A percentile compares a stretch with the other conserved stretches of the same genome.
These are phyloP conservation scores for Rhodotorula sp. DNA, from an alignment of 1,284 basidiomycete species.

Conservation along the genomic window DNA sequence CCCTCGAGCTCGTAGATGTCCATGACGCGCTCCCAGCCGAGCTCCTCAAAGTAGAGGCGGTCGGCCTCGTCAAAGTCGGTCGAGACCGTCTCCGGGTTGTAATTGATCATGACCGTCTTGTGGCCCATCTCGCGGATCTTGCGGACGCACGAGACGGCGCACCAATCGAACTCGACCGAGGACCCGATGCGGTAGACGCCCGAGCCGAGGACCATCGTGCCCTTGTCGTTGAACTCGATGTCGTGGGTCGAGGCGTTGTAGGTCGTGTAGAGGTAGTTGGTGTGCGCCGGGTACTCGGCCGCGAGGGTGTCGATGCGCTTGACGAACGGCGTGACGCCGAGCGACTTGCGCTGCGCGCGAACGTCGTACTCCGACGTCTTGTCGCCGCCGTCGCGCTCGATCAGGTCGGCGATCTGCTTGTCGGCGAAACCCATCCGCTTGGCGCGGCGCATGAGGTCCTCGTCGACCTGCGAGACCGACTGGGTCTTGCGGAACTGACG, in stretches of 20 bases:
- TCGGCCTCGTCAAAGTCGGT: conserved; percentile 99
- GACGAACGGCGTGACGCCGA: conserved; percentile 91
- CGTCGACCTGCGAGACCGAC: conserved; percentile 58
- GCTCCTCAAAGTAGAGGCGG: conserved; percentile 96
- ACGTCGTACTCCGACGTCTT: conserved; percentile 67
- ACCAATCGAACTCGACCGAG: conserved; percentile 99
- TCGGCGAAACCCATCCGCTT: conserved; percentile 98
- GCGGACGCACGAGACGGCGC: conserved; percentile 95
- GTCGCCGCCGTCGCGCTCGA: conserved; percentile 62
- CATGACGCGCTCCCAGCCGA: conserved; percentile 98
- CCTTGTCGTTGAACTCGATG: conserved; percentile 92
- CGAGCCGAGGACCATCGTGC: conserved; percentile 98
- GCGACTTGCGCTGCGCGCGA: conserved; percentile 79
- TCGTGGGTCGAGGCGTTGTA: conserved; percentile 98
- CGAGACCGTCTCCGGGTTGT: conserved; percentile 99
- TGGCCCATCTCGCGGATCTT: conserved; percentile 87
- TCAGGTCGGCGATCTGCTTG: conserved; percentile 75
- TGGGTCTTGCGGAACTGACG: conserved; percentile 51
- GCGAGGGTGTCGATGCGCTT: conserved; percentile 99
- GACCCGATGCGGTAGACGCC: conserved; percentile 98
- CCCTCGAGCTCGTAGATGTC: conserved; percentile 98
- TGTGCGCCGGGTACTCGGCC: conserved; percentile 97
- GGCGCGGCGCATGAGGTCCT: conserved; percentile 70
- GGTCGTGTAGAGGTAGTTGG: conserved; percentile 99
- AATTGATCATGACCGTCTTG: conserved; percentile 99